phyloP scores from a whole-genome alignment of 1,284 basidiomycete species.

The Neonothopanus nambi region DNA sequence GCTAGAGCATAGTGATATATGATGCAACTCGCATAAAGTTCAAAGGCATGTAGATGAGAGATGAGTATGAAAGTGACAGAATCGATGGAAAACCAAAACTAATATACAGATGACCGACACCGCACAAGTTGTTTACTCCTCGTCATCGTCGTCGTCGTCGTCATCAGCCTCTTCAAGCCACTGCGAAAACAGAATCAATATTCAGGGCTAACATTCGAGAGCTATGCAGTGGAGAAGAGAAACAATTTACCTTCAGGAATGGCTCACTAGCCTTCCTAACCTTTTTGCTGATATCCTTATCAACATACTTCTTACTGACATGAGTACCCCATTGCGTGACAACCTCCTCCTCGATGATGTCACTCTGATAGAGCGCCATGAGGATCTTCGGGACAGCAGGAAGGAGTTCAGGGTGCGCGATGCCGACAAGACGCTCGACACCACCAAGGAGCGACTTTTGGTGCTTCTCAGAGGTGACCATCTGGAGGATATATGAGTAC shows the following conservation, averaged over 20 bases:
- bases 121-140: neutral
- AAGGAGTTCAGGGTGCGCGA: constrained; percentile 67
- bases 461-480: constrained; percentile 87
- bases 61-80: too few species aligned
- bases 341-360: constrained; percentile 92
- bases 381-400: constrained; percentile 85
- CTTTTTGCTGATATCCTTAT: constrained; percentile 94
- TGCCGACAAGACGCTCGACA: constrained; percentile 80
- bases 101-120: too few species aligned
- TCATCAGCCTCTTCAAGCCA: constrained; percentile 63
- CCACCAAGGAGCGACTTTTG: constrained; percentile 94
- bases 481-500: constrained; percentile 36
- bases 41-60: too few species aligned
- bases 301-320: constrained; percentile 97
- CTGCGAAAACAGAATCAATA: constrained; percentile 27
- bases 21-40: too few species aligned
- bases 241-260: constrained; percentile 72
- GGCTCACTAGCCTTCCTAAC: constrained; percentile 95
- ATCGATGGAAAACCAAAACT: too few species aligned
- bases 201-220: too few species aligned
- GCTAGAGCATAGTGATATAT: too few species aligned
- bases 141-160: constrained; percentile 49
- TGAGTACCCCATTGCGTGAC: constrained; percentile 95
- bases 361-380: constrained; percentile 93
- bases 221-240: neutral